Evolutionary conservation across 2,329 filamentous ascomycete genomes (phyloP).

Genomic region (Colletotrichum sp.): DNA sequence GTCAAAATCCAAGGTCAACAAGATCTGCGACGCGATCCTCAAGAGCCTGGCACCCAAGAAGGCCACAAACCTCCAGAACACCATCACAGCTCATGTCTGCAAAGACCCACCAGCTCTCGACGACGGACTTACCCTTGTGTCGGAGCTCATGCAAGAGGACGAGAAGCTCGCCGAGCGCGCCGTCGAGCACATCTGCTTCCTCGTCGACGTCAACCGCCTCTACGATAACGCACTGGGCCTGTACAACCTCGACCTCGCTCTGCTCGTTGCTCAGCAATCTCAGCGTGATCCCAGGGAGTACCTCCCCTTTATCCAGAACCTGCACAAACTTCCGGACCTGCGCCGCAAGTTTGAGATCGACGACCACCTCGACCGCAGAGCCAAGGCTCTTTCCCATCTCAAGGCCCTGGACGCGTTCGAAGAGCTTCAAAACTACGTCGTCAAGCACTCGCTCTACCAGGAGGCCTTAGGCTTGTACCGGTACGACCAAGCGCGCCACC

Average conservation of each 20-base stretch:
- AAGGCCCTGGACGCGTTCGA: conserved; percentile 76
- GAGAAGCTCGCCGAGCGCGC: conserved; percentile 81
- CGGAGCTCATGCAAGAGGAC: conserved; percentile 72
- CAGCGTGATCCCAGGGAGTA: conserved; percentile 97
- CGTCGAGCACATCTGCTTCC: conserved; percentile 96
- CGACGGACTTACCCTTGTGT: conserved; percentile 81
- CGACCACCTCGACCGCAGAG: conserved; percentile 78
- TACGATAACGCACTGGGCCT: conserved; percentile 91
- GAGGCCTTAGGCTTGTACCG: conserved; percentile 82
- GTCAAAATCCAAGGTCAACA: conserved; percentile 74
- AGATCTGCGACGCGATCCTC: conserved; percentile 86
- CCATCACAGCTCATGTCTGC: conserved; percentile 93
- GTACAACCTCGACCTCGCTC: conserved; percentile 88
- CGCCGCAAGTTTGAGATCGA: conserved; percentile 86
- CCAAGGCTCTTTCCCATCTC: conserved; percentile 81
- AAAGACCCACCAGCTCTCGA: conserved; percentile 91
- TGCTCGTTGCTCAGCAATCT: conserved; percentile 92
- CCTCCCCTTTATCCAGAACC: conserved; percentile 87
- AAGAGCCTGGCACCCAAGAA: conserved; percentile 67
- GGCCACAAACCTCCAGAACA: conserved; percentile 79
- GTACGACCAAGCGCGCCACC: conserved; percentile 74
- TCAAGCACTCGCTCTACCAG: conserved; percentile 81
- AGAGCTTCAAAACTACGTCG: conserved; percentile 78
- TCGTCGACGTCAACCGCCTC: conserved; percentile 89
- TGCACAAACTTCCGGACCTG: conserved; percentile 75